Conservation (phyloP, 257 asterid species). For the Nicotiana undulata region DNA sequence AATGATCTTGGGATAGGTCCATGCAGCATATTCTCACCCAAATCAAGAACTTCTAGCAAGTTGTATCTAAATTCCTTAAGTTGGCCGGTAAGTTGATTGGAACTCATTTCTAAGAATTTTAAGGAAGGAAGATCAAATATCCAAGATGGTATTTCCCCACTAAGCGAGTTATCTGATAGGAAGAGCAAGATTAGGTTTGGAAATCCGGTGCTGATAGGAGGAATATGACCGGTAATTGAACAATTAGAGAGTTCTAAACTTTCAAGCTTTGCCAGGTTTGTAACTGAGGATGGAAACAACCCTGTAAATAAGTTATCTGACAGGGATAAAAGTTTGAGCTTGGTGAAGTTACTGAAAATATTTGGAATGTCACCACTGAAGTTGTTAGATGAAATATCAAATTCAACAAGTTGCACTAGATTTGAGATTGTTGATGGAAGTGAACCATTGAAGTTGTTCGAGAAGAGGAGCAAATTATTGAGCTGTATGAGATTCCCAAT, state of each 20-base stretch:
- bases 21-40: background rate
- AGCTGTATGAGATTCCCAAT: constrained; percentile 15
- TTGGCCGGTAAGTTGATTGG: background rate
- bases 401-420: constrained; percentile 12
- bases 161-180: background rate
- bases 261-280: background rate
- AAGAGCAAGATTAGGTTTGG: background rate
- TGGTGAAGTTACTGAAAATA: background rate
- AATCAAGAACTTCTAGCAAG: background rate
- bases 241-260: background rate
- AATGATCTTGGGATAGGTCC: constrained; percentile 12
- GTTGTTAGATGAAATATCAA: constrained; percentile 17
- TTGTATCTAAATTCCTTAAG: background rate
- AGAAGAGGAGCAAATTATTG: background rate
- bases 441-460: constrained; percentile 15
- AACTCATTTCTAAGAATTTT: background rate
- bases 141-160: constrained; percentile 8
- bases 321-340: background rate
- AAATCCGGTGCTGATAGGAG: background rate
- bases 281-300: constrained; percentile 2
- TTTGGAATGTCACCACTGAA: constrained; percentile 13
- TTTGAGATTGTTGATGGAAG: constrained; percentile 15
- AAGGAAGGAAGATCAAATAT: constrained; percentile 1
- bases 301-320: background rate
- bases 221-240: background rate